Evolutionary conservation across 768 basidiomycete genomes (phyloP), one percentile per base, ranked within the genome.

Genomic region (Suillus spraguei): DNA sequence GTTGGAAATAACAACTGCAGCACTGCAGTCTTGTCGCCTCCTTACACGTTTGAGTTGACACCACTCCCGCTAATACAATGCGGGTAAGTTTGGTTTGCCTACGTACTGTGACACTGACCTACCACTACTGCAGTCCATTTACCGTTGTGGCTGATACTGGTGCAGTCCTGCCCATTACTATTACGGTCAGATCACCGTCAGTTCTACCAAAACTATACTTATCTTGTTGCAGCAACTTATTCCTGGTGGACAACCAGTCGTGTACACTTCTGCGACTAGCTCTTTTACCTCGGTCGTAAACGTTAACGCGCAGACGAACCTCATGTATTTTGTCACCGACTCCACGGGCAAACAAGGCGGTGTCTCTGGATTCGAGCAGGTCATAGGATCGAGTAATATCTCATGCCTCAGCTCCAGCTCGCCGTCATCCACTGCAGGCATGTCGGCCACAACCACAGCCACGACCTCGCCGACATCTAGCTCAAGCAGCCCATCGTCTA

Each of bases 251-350:
- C 77, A 81, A 44, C 67, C 78, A 1, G 78, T 88, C 60, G 64
- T 78, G 24, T 66, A 90, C 16, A 28, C 28, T 28, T 63, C 71
- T 11, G 79, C 84, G 17, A 54, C 65, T 5, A 72, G 78, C 7
- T 76, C 74, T 4, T 87, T 75, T 66, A 68, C 72, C 20, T 91
- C 89, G 90, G 75, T 70, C 28, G 83, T 82, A 17, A 78, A 86
- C 70, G 81, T 87, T 22, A 79, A 79, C 38, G 81, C 82, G 9
- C 86, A 86, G 4, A 90, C 87, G 1, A 78, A 80, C 4, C 71
- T 89, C 55, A 59, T 91, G 14, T 89, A 89, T 56, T 67, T 82
- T 42, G 79, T 89, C 82, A 74, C 78, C 2, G 87, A 88, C 66
- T 71, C 82, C 14, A 62, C 66, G 55, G 83, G 84, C 10, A 74